phyloP scores from a whole-genome alignment of 2,329 filamentous ascomycete species.

The Fusarium hainanense region DNA sequence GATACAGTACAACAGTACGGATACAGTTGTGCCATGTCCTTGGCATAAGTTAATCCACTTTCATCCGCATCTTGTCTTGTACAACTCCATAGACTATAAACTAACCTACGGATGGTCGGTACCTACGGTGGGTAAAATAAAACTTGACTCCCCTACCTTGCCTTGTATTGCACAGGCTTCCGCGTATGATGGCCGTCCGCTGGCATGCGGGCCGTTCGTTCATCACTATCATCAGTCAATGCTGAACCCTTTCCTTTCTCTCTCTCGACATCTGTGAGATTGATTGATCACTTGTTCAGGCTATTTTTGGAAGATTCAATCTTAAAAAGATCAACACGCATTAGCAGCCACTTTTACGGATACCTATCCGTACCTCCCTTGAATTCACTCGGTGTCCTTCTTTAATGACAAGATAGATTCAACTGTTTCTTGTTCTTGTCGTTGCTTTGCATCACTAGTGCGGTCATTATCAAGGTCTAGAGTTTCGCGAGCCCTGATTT shows the following conservation, averaged over 20 bases:
- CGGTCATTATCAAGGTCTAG: conserved; percentile 12
- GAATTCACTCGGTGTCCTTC: not conserved
- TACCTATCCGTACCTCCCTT: conserved; percentile 5
- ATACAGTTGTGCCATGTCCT: conserved; percentile 28
- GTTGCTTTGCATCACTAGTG: conserved; percentile 19
- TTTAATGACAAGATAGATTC: conserved; percentile 5
- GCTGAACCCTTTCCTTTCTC: not conserved
- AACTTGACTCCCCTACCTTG: not conserved
- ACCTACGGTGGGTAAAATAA: conserved; percentile 4
- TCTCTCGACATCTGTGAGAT: conserved; percentile 8
- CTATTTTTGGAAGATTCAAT: conserved; percentile 41
- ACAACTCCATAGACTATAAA: not conserved
- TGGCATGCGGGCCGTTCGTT: conserved; percentile 30
- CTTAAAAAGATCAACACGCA: conserved; percentile 32
- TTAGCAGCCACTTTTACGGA: conserved; percentile 11
- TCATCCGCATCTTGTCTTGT: not conserved
- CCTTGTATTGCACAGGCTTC: conserved; percentile 9
- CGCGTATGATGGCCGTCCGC: conserved; percentile 17
- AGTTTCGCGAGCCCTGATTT: not conserved
- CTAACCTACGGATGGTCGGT: not conserved
- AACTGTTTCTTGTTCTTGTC: not conserved
- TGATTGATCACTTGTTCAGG: conserved; percentile 23
- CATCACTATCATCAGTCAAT: conserved; percentile 22
- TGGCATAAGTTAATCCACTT: not conserved
- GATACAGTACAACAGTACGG: not conserved